Conservation (phyloP, 345 rosid genomes). For the Ceriops tagal region DNA sequence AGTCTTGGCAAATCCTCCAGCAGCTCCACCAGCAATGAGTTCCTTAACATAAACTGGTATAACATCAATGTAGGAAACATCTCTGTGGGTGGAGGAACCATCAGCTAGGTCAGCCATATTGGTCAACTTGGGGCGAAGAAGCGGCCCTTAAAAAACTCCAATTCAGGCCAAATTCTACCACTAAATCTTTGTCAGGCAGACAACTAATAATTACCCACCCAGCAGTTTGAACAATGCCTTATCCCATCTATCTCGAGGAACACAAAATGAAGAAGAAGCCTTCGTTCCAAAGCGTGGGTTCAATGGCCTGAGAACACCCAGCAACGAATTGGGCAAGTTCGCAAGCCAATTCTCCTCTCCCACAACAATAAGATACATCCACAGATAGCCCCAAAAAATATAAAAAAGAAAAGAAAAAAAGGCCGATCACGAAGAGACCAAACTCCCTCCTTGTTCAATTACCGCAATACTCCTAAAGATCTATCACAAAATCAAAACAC, state of each 20-base stretch:
- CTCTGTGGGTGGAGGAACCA: slow-evolving; percentile 39
- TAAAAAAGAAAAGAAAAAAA: slow-evolving; percentile 8
- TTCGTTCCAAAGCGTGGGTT: slow-evolving; percentile 29
- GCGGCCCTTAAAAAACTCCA: slow-evolving; percentile 38
- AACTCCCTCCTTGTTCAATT: slow-evolving; percentile 14
- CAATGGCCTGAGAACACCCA: slow-evolving; percentile 66
- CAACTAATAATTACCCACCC: slow-evolving; percentile 42
- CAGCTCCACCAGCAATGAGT: slow-evolving; percentile 94
- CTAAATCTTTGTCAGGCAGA: slow-evolving; percentile 9
- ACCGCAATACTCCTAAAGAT: slow-evolving; percentile 20
- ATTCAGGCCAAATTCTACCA: slow-evolving; percentile 14
- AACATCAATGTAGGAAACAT: slow-evolving; percentile 44
- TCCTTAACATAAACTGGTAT: slow-evolving; percentile 82
- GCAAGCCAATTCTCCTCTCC: slow-evolving; percentile 56
- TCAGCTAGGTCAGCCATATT: slow-evolving; percentile 61
- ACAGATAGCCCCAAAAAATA: slow-evolving; percentile 25
- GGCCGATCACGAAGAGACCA: slow-evolving; percentile 18
- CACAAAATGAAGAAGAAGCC: slow-evolving; percentile 34
- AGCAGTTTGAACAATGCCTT: slow-evolving; percentile 55
- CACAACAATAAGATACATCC: slow-evolving; percentile 59
- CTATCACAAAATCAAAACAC: slow-evolving; percentile 8
- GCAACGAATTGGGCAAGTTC: slow-evolving; percentile 41
- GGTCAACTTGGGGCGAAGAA: slow-evolving; percentile 64
- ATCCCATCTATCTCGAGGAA: slow-evolving; percentile 90
- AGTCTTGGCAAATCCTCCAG: slow-evolving; percentile 89